These are phyloP conservation scores for Tuber microsphaerosporum DNA, from an alignment of 495 filamentous ascomycete species.

Conservation along the genomic window DNA sequence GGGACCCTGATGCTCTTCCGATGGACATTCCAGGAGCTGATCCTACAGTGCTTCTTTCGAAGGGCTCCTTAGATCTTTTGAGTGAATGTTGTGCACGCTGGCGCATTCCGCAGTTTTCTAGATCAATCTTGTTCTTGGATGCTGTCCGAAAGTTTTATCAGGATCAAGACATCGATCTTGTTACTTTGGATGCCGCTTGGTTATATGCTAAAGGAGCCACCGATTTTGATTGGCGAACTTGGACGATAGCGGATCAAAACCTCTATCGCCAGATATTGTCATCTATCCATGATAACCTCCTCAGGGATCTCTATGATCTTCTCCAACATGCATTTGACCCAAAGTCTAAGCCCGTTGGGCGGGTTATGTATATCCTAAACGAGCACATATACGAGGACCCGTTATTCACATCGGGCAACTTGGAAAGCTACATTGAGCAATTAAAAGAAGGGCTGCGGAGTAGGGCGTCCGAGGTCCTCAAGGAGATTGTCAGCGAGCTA, in stretches of 20 bases:
- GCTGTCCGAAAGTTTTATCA: conserved; percentile 76
- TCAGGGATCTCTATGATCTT: conserved; percentile 79
- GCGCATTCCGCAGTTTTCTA: conserved; percentile 79
- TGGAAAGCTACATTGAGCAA: conserved; percentile 59
- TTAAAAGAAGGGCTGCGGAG: conserved; percentile 64
- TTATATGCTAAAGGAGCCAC: conserved; percentile 62
- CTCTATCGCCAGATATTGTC: conserved; percentile 67
- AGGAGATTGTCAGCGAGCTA: conserved; percentile 53
- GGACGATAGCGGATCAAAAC: conserved; percentile 73
- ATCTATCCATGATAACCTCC: conserved; percentile 69
- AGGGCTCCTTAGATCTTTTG: conserved; percentile 72
- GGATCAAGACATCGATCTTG: conserved; percentile 71
- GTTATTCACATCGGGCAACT: conserved; percentile 63
- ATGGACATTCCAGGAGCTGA: conserved; percentile 50
- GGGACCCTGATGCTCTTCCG: conserved; percentile 52
- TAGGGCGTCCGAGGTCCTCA: conserved; percentile 63
- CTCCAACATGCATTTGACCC: conserved; percentile 80
- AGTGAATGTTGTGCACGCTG: conserved; percentile 80
- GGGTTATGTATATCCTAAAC: conserved; percentile 74
- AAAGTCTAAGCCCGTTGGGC: conserved; percentile 72
- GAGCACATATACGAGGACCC: conserved; percentile 74
- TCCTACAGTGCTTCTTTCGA: conserved; percentile 64
- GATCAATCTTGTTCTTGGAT: conserved; percentile 76
- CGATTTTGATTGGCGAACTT: conserved; percentile 54
- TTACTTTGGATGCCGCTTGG: conserved; percentile 76